A percentile compares a stretch with the other conserved stretches of the same genome.
Conservation (phyloP, 2,329 filamentous ascomycete species). For the Ambrosiella beaveri region DNA sequence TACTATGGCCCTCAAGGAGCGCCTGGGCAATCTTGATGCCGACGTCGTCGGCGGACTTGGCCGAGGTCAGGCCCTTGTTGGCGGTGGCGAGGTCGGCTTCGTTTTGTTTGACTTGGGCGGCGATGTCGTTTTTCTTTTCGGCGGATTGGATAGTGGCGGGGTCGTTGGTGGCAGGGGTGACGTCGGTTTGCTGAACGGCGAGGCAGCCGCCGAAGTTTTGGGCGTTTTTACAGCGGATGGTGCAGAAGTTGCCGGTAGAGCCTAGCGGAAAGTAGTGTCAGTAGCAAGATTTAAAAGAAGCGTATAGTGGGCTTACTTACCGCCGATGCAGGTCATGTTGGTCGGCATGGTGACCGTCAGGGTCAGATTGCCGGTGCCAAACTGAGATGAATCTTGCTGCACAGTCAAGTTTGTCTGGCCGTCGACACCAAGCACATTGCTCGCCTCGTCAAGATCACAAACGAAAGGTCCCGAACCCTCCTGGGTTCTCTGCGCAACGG, state of each 20-base stretch:
- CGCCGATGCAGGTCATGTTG: slow-evolving; percentile 31
- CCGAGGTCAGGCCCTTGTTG: slow-evolving; percentile 6
- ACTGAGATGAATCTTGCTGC: slow-evolving; percentile 37
- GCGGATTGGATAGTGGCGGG: slow-evolving; percentile 4
- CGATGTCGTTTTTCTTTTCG: slow-evolving; percentile 9
- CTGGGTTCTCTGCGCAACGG: slow-evolving; percentile 3
- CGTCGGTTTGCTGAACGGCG: slow-evolving; percentile 33
- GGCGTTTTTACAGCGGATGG: slow-evolving; percentile 40
- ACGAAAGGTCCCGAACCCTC: slow-evolving; percentile 36
- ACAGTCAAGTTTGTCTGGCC: slow-evolving; percentile 38
- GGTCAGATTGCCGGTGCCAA: slow-evolving; percentile 36
- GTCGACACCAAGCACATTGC: slow-evolving; percentile 23
- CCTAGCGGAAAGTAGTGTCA: slow-evolving; percentile 15
- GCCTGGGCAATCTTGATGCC: slow-evolving; percentile 9
- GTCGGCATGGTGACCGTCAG: slow-evolving; percentile 36
- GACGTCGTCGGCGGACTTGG: slow-evolving; percentile 1
- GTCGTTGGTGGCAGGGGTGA: slow-evolving; percentile 6
- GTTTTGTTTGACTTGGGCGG: slow-evolving; percentile 10
- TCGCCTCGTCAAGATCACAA: slow-evolving; percentile 34
- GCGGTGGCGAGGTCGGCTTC: slow-evolving; percentile 4
- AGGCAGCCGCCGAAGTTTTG: slow-evolving; percentile 39
- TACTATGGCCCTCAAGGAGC: not conserved
- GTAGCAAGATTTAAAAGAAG: not conserved
- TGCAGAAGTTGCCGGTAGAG: slow-evolving; percentile 41
- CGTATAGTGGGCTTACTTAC: slow-evolving; percentile 18